Evolutionary conservation across 2,329 filamentous ascomycete species (phyloP).

Genomic region (Thelonectria olida): DNA sequence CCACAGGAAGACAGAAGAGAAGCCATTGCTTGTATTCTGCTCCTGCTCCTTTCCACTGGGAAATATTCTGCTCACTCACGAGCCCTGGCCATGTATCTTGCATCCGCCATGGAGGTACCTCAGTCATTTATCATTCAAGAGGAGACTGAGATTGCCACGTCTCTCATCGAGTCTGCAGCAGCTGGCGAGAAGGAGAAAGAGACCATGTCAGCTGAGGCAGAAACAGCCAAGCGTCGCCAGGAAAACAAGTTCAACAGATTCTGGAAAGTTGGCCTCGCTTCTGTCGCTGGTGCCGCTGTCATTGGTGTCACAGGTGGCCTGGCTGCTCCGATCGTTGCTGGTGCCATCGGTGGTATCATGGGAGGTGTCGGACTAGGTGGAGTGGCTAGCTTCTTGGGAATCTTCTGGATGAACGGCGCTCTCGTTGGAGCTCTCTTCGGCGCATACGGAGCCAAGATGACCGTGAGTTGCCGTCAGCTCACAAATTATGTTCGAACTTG

Average conservation of each 20-base stretch:
- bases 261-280: constrained; percentile 92
- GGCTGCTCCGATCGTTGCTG: constrained; percentile 88
- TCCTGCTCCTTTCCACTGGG: constrained; percentile 76
- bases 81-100: constrained; percentile 72
- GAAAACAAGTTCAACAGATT: constrained; percentile 75
- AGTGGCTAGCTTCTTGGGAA: constrained; percentile 85
- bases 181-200: constrained; percentile 51
- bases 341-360: constrained; percentile 85
- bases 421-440: constrained; percentile 89
- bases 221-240: constrained; percentile 77
- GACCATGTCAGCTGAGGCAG: constrained; percentile 76
- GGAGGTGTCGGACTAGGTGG: constrained; percentile 86
- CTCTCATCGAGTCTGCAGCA: constrained; percentile 73
- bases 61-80: constrained; percentile 80
- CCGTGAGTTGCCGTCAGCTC: constrained; percentile 45
- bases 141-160: constrained; percentile 79
- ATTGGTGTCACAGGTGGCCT: constrained; percentile 93
- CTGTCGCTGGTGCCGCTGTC: constrained; percentile 85
- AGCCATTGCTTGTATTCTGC: constrained; percentile 73
- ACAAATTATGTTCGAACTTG: too few relatives aligned
- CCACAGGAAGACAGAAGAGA: constrained; percentile 67
- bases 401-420: constrained; percentile 86
- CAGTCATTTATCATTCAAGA: constrained; percentile 70
- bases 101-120: constrained; percentile 72
- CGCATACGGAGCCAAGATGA: constrained; percentile 84